Evolutionary conservation across 148 eudicot genomes (phyloP), one percentile per base, ranked within the genome.

Genomic region (Amaranthus hypochondriacus): DNA sequence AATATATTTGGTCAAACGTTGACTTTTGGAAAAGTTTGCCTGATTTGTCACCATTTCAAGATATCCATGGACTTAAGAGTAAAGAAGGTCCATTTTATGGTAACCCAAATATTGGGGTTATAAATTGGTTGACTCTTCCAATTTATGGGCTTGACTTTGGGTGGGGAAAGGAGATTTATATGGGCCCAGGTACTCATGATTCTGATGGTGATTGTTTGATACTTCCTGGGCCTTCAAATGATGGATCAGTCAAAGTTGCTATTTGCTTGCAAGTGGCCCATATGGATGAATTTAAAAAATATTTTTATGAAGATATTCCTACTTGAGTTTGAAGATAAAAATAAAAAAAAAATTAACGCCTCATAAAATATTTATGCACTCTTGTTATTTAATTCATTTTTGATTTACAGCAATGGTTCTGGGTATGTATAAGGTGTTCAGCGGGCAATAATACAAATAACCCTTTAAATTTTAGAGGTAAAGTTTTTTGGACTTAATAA

Each of bases 101-200:
- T 13, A 78, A 74, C 79, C 87, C 87, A 4, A 74, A 82, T 47
- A 14, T 84, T 42, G 78, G 80, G 61, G 85, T 81, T 9, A 79
- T 82, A 50, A 84, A 85, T 59, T 84, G 85, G 87, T 69, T 84
- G 71, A 81, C 68, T 5, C 66, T 84, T 9, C 85, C 87, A 0
- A 79, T 82, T 21, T 81, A 84, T 77, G 87, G 87, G 69, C 66
- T 84, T 15, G 85, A 82, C 60, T 82, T 82, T 66, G 85, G 83
- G 10, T 84, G 85, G 87, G 87, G 87, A 9, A 76, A 79, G 48
- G 87, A 84, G 62, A 39, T 84, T 6, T 82, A 82, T 53, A 84
- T 84, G 87, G 87, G 87, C 7, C 87, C 87, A 3, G 85, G 85
- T 3, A 61, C 69, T 3, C 83, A 76, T 77, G 76, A 79, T 56